Conservation (phyloP, 2,329 filamentous ascomycete species). For the Plectosphaerella cucumerina region DNA sequence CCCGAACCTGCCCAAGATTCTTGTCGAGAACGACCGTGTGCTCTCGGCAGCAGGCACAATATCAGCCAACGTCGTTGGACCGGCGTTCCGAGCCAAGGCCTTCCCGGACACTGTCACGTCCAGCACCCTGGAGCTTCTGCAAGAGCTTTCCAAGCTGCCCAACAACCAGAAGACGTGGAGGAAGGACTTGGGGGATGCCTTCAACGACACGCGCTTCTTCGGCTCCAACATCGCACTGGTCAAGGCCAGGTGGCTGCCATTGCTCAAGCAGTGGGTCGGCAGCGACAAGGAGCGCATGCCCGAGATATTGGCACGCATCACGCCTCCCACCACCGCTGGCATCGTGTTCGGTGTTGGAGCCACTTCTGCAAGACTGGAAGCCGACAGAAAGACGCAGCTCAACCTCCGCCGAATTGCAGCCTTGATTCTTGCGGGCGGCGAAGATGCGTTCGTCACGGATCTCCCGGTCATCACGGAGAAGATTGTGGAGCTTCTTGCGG, state of each 20-base stretch:
- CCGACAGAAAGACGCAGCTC: constrained; percentile 87
- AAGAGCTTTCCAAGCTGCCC: constrained; percentile 71
- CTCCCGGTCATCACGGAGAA: constrained; percentile 73
- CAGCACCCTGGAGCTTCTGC: constrained; percentile 67
- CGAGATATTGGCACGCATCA: constrained; percentile 75
- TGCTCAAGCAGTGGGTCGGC: constrained; percentile 79
- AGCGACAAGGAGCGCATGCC: constrained; percentile 84
- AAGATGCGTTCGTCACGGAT: constrained; percentile 77
- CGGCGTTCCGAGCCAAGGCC: constrained; percentile 74
- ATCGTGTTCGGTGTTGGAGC: constrained; percentile 99
- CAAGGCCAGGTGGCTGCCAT: constrained; percentile 71
- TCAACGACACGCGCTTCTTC: constrained; percentile 87
- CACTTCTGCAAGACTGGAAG: constrained; percentile 87
- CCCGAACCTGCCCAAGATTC: constrained; percentile 74
- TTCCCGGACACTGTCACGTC: constrained; percentile 83
- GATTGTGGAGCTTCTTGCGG: constrained; percentile 77
- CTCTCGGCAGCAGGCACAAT: constrained; percentile 74
- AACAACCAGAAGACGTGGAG: constrained; percentile 87
- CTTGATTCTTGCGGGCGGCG: constrained; percentile 69
- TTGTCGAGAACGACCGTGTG: constrained; percentile 83
- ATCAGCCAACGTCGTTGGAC: constrained; percentile 76
- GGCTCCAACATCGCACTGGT: constrained; percentile 62
- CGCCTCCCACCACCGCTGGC: constrained; percentile 83
- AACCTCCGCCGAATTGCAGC: constrained; percentile 80
- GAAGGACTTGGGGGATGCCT: constrained; percentile 86